A percentile compares a stretch with the other conserved stretches of the same genome.
Evolutionary conservation across 2,329 filamentous ascomycete genomes (phyloP).

Genomic region (Decorospora gaudefroyi): DNA sequence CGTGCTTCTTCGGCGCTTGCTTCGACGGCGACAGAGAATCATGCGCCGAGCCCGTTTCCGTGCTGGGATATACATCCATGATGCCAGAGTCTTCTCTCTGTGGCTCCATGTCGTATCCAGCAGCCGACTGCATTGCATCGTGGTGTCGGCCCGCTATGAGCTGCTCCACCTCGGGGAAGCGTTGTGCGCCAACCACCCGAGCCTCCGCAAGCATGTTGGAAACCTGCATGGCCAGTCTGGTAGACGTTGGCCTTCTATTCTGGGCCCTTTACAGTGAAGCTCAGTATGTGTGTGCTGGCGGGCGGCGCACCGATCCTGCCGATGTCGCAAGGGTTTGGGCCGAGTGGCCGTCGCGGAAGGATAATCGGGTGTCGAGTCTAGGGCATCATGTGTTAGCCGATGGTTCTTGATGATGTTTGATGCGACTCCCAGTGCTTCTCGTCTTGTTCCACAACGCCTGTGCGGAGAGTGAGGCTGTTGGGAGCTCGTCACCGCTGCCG

Average conservation of each 20-base stretch:
- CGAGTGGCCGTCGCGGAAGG: constrained; percentile 40
- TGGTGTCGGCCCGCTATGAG: constrained; percentile 38
- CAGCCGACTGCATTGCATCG: constrained; percentile 28
- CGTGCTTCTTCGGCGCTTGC: constrained; percentile 62
- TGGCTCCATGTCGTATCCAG: constrained; percentile 35
- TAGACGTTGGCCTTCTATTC: constrained; percentile 10
- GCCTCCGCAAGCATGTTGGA: constrained; percentile 39
- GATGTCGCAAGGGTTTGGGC: constrained; percentile 47
- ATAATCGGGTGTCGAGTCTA: constrained; percentile 31
- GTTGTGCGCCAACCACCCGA: constrained; percentile 33
- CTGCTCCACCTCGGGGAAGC: constrained; percentile 33
- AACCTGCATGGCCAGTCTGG: constrained; percentile 37
- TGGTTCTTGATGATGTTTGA: constrained; percentile 23
- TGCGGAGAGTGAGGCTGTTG: constrained; percentile 28
- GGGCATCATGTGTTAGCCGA: constrained; percentile 28
- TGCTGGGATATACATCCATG: constrained; percentile 45
- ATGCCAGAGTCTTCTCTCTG: constrained; percentile 39
- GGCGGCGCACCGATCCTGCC: constrained; percentile 44
- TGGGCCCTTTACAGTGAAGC: constrained; percentile 26
- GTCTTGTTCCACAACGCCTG: constrained; percentile 22
- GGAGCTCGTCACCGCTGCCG: constrained; percentile 39
- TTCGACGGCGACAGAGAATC: constrained; percentile 46
- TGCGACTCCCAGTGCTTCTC: constrained; percentile 24
- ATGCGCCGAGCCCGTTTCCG: constrained; percentile 39
- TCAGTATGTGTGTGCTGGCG: constrained; percentile 28